phyloP scores from a whole-genome alignment of 164 flowering plant genomes.

The Magnolia sinica region DNA sequence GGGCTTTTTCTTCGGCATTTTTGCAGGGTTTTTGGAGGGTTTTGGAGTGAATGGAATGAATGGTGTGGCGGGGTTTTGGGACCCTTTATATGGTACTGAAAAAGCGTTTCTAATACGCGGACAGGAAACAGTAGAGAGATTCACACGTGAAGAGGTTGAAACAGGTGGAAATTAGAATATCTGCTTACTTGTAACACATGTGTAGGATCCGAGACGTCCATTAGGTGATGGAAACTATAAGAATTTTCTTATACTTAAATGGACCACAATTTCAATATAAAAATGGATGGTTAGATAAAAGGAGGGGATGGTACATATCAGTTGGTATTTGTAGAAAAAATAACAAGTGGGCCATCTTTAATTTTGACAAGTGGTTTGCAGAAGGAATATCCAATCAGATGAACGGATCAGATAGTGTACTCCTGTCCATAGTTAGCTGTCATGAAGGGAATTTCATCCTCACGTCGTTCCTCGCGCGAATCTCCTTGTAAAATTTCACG shows the following conservation, averaged over 20 bases:
- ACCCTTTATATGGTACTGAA: background rate
- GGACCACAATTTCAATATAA: too few relatives aligned
- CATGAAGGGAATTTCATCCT: background rate
- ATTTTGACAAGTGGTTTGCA: too few relatives aligned
- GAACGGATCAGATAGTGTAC: too few relatives aligned
- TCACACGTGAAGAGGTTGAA: background rate
- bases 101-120: background rate
- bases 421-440: too few relatives aligned
- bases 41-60: slow-evolving; percentile 3
- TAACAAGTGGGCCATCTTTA: too few relatives aligned
- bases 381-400: too few relatives aligned
- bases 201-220: background rate
- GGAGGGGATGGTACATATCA: too few relatives aligned
- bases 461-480: background rate
- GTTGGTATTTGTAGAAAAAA: too few relatives aligned
- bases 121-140: background rate
- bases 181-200: background rate
- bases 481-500: background rate
- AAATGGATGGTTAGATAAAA: too few relatives aligned
- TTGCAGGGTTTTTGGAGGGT: background rate
- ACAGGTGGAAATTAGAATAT: background rate
- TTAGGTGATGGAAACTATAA: background rate
- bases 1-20: slow-evolving; percentile 34
- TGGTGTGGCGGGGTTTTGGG: background rate
- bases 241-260: too few relatives aligned